Base-by-base conservation (phyloP, 2,329 filamentous ascomycete species). In the Cordyceps fumosorosea region DNA sequence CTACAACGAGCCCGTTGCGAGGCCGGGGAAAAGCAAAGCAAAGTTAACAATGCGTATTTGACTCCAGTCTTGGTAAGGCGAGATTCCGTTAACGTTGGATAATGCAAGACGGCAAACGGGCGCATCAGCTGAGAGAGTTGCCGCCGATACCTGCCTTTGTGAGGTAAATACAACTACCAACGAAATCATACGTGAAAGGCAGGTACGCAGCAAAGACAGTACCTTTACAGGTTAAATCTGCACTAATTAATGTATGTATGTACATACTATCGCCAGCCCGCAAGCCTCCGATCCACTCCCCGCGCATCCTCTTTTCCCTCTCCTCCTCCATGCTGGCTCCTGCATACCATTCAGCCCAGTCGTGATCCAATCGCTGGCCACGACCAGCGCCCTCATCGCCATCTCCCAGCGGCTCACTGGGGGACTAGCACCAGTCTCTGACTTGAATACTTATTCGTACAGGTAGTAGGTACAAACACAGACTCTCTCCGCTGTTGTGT, bases 401-500 rank as follows among this genome's bases (percentile, higher is more conserved):
- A n/a, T 44, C 40, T 14, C 34, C 32, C 29, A 32, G 29, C 29
- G 8, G 29, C 29, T 32, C 8, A 32, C 29, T 32, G 29, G n/a
- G n/a, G n/a, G n/a, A n/a, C 11, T 11, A 51, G 50, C 34, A 48
- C 56, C 22, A 14, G 29, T n/a, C n/a, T n/a, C n/a, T n/a, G n/a
- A n/a, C n/a, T n/a, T n/a, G n/a, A n/a, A n/a, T n/a, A n/a, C n/a
- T n/a, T n/a, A n/a, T n/a, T n/a, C n/a, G n/a, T n/a, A n/a, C n/a
- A n/a, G n/a, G n/a, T n/a, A 7, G 29, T 29, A 29, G 29, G 29
- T 29, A 29, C 29, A 29, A 7, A 29, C 29, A 7, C 29, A 45
- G 14, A n/a, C 48, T n/a, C 37, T 59, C 57, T 53, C 57, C 50
- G 40, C 57, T n/a, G n/a, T 34, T 26, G 8, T 60, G 57, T 48